Conservation (phyloP, 108 stramenopile species). For the Aurantiochytrium sp. region DNA sequence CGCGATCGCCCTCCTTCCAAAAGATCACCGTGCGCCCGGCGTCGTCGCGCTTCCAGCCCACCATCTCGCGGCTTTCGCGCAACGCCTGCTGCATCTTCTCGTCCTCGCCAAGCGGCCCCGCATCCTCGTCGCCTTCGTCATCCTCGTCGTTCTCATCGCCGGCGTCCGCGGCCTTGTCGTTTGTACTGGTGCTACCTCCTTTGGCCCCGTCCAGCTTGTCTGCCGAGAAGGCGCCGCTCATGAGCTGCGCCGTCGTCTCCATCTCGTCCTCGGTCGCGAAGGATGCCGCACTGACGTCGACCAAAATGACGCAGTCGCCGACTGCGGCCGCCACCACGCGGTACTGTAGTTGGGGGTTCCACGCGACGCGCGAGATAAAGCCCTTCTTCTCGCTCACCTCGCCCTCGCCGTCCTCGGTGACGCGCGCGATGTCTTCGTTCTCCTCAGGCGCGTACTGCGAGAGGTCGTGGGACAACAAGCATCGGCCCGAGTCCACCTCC, state of each 20-base stretch:
- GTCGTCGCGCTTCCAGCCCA: not conserved
- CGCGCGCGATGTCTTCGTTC: slow-evolving; percentile 45
- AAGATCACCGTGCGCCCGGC: not conserved
- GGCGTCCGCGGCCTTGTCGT: not conserved
- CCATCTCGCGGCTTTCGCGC: not conserved
- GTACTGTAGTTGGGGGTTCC: slow-evolving; percentile 5
- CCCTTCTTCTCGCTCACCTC: slow-evolving; percentile 31
- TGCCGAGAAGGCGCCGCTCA: slow-evolving; percentile 54
- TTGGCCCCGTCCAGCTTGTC: not conserved
- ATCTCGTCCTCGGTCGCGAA: slow-evolving; percentile 72
- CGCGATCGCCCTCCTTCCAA: slow-evolving; percentile 33
- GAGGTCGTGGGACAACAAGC: not conserved
- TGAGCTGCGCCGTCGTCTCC: slow-evolving; percentile 76
- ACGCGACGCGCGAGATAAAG: not conserved
- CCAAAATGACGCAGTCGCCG: slow-evolving; percentile 66
- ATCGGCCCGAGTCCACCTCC: slow-evolving; percentile 84
- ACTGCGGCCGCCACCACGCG: slow-evolving; percentile 55
- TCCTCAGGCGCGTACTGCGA: slow-evolving; percentile 66
- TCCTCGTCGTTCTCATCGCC: slow-evolving; percentile 58
- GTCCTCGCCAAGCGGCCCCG: not conserved
- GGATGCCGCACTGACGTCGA: slow-evolving; percentile 65
- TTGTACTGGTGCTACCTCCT: not conserved
- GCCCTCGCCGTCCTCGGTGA: slow-evolving; percentile 22
- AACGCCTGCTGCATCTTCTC: not conserved
- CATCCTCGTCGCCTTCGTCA: slow-evolving; percentile 45